phyloP scores from a whole-genome alignment of 2,329 filamentous ascomycete species.

The Penicillium aurantiogriseum region DNA sequence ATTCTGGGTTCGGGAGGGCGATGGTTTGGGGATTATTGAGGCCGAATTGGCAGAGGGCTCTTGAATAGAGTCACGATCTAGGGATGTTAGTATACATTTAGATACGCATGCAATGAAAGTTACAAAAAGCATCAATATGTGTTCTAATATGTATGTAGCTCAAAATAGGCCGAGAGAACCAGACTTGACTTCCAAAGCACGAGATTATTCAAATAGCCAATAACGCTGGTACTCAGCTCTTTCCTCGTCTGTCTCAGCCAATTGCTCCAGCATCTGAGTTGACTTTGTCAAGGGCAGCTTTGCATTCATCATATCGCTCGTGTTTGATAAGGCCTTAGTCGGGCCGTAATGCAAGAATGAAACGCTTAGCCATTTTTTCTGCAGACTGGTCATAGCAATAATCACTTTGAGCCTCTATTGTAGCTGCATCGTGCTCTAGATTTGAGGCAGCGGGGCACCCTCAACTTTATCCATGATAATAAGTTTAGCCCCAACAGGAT shows the following conservation, averaged over 20 bases:
- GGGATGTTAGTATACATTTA: too few relatives aligned
- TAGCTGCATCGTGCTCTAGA: constrained; percentile 26
- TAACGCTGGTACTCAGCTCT: constrained; percentile 25
- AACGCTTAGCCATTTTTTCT: constrained; percentile 29
- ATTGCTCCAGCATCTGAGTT: constrained; percentile 28
- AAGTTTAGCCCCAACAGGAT: constrained; percentile 23
- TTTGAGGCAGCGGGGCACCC: constrained; percentile 25
- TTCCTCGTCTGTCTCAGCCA: constrained; percentile 29
- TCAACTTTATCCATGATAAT: constrained; percentile 27
- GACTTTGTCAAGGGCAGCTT: constrained; percentile 25
- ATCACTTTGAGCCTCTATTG: constrained; percentile 27
- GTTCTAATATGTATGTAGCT: too few relatives aligned
- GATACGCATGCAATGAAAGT: too few relatives aligned
- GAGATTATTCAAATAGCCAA: constrained; percentile 35
- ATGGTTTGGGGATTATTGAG: too few relatives aligned
- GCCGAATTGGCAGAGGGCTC: too few relatives aligned
- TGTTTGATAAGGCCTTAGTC: constrained; percentile 31
- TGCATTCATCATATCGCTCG: constrained; percentile 30
- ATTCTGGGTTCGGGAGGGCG: too few relatives aligned
- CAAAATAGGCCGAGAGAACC: not conserved
- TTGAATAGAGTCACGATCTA: too few relatives aligned
- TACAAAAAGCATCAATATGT: too few relatives aligned
- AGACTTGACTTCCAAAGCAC: too few relatives aligned
- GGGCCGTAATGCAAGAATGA: constrained; percentile 31
- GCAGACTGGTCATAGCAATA: constrained; percentile 27